phyloP scores from a whole-genome alignment of 345 rosid genomes.

The Gossypium thurberi region DNA sequence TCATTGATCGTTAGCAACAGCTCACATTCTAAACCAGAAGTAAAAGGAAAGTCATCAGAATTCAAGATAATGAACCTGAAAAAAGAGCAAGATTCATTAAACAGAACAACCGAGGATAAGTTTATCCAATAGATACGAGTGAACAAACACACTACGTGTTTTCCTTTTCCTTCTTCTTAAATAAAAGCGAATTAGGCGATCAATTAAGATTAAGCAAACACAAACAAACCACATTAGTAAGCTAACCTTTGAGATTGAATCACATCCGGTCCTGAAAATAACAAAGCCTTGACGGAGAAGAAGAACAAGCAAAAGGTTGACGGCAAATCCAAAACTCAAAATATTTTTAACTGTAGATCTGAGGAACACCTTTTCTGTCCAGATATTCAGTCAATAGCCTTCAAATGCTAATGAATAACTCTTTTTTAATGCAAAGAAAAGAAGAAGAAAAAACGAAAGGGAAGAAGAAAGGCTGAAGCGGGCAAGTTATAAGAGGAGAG shows the following conservation, averaged over 20 bases:
- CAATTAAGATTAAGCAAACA: not conserved
- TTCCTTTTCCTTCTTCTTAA: too few relatives aligned
- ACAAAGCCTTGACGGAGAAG: not conserved
- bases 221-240: not conserved
- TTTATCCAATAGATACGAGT: not conserved
- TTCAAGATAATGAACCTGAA: not conserved
- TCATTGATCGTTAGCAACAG: not conserved
- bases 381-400: slow-evolving; percentile 33
- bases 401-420: slow-evolving; percentile 27
- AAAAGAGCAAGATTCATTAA: not conserved
- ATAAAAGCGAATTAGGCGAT: not conserved
- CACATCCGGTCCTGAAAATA: not conserved
- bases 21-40: not conserved
- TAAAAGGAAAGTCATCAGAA: not conserved
- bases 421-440: not conserved
- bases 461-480: not conserved
- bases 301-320: not conserved
- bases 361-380: slow-evolving; percentile 23
- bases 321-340: slow-evolving; percentile 6
- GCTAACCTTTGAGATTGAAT: not conserved
- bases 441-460: not conserved
- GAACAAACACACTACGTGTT: not conserved
- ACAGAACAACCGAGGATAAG: not conserved
- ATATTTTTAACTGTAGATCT: slow-evolving; percentile 43
- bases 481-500: not conserved